Percentiles rank a stretch among this genome's conserved stretches.
Conservation (phyloP, 176 grass and related monocot species). For the Raddia distichophylla region DNA sequence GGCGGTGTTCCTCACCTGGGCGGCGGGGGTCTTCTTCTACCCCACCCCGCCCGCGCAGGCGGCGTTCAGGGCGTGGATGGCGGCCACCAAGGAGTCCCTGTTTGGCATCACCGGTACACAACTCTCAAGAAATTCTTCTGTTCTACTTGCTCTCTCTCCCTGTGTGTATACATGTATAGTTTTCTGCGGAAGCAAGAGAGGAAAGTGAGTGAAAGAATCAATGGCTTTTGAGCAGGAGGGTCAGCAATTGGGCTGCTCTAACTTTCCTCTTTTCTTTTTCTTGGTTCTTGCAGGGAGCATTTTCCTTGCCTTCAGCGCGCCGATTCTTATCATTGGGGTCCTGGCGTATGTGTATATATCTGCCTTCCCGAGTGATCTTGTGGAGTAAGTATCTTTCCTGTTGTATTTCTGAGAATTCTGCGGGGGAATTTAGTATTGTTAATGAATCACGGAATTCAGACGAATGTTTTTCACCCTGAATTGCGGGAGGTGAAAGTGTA, state of each 20-base stretch:
- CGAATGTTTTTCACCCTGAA: neutral
- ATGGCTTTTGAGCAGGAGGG: neutral
- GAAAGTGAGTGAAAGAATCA: constrained; percentile 11
- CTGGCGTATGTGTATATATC: constrained; percentile 76
- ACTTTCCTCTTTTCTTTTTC: neutral
- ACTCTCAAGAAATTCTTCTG: neutral
- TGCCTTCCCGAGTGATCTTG: constrained; percentile 55
- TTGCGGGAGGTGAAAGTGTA: neutral
- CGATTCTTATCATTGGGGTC: constrained; percentile 66
- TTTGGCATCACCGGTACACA: constrained; percentile 67
- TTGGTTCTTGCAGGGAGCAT: constrained; percentile 58
- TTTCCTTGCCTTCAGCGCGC: constrained; percentile 77
- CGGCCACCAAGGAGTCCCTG: constrained; percentile 34
- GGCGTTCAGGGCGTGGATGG: constrained; percentile 31
- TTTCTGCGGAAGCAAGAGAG: neutral
- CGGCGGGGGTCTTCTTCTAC: constrained; percentile 67
- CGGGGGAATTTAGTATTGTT: neutral
- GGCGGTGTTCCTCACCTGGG: constrained; percentile 72
- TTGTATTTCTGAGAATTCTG: constrained; percentile 12
- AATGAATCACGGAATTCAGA: neutral
- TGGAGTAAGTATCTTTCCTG: constrained; percentile 53
- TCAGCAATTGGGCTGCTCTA: neutral
- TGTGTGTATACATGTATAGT: neutral
- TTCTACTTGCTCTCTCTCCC: neutral
- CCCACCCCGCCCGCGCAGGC: constrained; percentile 48